Base-by-base conservation (phyloP, 345 rosid genomes). In the Noccaea bulbosa region DNA sequence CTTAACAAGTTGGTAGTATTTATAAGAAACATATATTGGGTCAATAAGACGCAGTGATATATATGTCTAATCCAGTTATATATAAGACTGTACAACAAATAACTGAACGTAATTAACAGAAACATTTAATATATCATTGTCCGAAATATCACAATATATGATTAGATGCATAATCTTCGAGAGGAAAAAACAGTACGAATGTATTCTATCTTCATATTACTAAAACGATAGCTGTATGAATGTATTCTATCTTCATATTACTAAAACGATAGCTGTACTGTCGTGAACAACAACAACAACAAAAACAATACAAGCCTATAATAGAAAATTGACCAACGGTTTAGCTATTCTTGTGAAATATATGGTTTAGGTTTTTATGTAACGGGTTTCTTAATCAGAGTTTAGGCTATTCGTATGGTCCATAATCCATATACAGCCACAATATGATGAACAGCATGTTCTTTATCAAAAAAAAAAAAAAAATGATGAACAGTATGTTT, bases 401-500 rank as follows among this genome's bases (percentile, higher is more conserved):
- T 47, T 47, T 14, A 11, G 34, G 37, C 41, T 34, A 62, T 53
- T 62, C 38, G 62, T 12, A 51, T 62, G 44, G 62, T 62, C 45
- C 55, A 62, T 24, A 72, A 55, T 62, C 45, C 55, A 62, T 24
- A 72, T 11, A 63, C 15, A 49, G 27, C 34, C 43, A 72, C 70
- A 64, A 14, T 17, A 14, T 54, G 48, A 62, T 71, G 56, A 32
- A 53, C 38, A 72, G 24, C 46, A 27, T 72, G 70, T n/a, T n/a
- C n/a, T n/a, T n/a, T n/a, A n/a, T n/a, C n/a, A n/a, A n/a, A n/a
- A n/a, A n/a, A n/a, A n/a, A n/a, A n/a, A n/a, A n/a, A n/a, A n/a
- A n/a, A n/a, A 14, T 54, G 48, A 62, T 71, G 56, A 32, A 53
- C 38, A 72, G 24, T 38, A 27, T 72, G 70, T 56, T 64, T 54